phyloP scores from a whole-genome alignment of 2,329 filamentous ascomycete species.

The Pseudogymnoascus sp. region DNA sequence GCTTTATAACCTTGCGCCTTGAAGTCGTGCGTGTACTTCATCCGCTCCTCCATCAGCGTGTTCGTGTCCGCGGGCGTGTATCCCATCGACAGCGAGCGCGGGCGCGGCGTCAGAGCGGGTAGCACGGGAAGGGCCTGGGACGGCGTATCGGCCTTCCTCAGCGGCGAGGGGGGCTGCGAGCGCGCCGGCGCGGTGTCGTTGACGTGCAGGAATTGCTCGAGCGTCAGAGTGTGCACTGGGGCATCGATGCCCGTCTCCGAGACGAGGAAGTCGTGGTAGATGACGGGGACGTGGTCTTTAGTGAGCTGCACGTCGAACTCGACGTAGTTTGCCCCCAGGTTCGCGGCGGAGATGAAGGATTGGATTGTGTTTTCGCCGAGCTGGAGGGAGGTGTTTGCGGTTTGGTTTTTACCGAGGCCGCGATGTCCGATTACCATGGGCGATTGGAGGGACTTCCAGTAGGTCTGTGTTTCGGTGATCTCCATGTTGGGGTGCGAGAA shows the following conservation, averaged over 20 bases:
- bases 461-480: slow-evolving; percentile 81
- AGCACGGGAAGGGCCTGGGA: slow-evolving; percentile 15
- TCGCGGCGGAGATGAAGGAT: slow-evolving; percentile 93
- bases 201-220: slow-evolving; percentile 92
- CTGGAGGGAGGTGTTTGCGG: slow-evolving; percentile 77
- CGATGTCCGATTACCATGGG: slow-evolving; percentile 72
- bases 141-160: slow-evolving; percentile 18
- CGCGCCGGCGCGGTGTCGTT: slow-evolving; percentile 41
- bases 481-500: slow-evolving; percentile 93
- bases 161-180: slow-evolving; percentile 35
- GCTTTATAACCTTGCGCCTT: slow-evolving; percentile 94
- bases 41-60: slow-evolving; percentile 57
- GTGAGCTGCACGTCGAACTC: slow-evolving; percentile 90
- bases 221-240: slow-evolving; percentile 85
- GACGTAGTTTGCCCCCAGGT: slow-evolving; percentile 71
- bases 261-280: slow-evolving; percentile 97
- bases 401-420: slow-evolving; percentile 83
- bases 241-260: slow-evolving; percentile 97
- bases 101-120: slow-evolving; percentile 18
- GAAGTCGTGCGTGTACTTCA: slow-evolving; percentile 95
- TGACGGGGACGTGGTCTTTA: slow-evolving; percentile 97
- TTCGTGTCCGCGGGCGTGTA: slow-evolving; percentile 20
- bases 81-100: slow-evolving; percentile 29
- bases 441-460: slow-evolving; percentile 87
- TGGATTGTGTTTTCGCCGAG: slow-evolving; percentile 92